Evolutionary conservation across 2,329 filamentous ascomycete genomes (phyloP), one percentile per base, ranked within the genome.

Genomic region (Eurotiales sp.): DNA sequence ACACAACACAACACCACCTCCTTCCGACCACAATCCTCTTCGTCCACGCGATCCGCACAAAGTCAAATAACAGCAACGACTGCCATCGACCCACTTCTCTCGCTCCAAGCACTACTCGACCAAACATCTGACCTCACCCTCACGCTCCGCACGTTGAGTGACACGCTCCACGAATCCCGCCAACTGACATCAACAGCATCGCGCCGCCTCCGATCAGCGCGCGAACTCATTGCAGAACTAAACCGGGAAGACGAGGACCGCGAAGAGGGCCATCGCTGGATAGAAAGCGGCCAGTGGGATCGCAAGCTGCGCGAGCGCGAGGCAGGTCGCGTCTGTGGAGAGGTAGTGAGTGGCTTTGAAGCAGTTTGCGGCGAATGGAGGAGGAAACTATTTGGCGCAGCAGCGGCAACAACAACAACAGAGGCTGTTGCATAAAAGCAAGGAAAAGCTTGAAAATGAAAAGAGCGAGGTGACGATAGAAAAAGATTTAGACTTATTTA

Each of bases 311-410:
- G 81, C 57, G 84, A 83, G 49, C 81, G 92, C 50, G 90, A 95
- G 68, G 95, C 90, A 56, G 90, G 88, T 7, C 79, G 79, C 19
- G 87, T 92, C 12, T 97, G 93, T 69, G 80, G 85, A 4, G 90
- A 95, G 55, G 91, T 99, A 1, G 85, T 96, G 29, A 86, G 86
- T 41, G 93, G 93, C 0, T 97, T 99, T 63, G 92, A 96, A 69
- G 86, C 90, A 64, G 85, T 92, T 1, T 96, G 90, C 71, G 86
- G 91, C 52, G 81, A 83, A 51, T 93, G 91, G 87, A 82, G 91
- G 64, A 83, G 85, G 63, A 82, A 87, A 59, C 72, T 95, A 43
- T 79, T 90, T 54, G 84, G 70, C n/a, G 55, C 52, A 14, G 64
- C 61, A 19, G 60, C 60, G 39, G 59, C 61, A 50, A 61, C 60